phyloP scores from a whole-genome alignment of 768 basidiomycete genomes.

The Trametes maxima region DNA sequence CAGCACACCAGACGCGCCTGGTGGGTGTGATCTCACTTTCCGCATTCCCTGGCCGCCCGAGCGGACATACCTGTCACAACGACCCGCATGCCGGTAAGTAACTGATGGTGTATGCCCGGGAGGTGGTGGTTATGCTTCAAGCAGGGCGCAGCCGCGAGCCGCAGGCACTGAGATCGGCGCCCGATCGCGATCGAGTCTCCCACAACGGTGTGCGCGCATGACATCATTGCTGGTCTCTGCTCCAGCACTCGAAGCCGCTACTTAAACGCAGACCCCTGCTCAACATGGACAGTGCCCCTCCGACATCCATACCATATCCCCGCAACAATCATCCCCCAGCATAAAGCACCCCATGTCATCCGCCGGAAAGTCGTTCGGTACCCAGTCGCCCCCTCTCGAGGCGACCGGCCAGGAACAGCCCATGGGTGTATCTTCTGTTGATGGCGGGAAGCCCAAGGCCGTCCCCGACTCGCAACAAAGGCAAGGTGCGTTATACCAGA shows the following conservation, averaged over 20 bases:
- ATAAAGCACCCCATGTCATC: conserved; percentile 23
- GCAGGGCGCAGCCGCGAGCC: neutral
- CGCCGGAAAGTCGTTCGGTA: conserved; percentile 39
- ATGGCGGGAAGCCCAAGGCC: conserved; percentile 37
- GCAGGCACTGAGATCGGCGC: neutral
- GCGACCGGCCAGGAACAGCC: conserved; percentile 48
- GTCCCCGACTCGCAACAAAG: conserved; percentile 48
- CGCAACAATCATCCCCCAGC: neutral
- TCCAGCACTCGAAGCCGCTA: neutral
- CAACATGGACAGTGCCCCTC: neutral
- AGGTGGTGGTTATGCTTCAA: neutral
- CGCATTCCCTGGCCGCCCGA: neutral
- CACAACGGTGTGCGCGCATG: conserved; percentile 6
- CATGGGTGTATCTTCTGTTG: conserved; percentile 49
- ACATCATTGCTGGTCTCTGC: conserved; percentile 13
- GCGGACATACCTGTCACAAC: conserved; percentile 1
- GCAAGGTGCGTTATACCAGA: conserved; percentile 36
- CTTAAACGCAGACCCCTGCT: neutral
- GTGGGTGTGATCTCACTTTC: neutral
- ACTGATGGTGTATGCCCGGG: neutral
- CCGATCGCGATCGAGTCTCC: neutral
- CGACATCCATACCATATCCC: neutral
- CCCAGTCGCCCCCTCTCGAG: conserved; percentile 59
- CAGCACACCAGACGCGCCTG: conserved; percentile 92
- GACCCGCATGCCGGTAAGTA: neutral